A percentile compares a stretch with the other conserved stretches of the same genome.
Evolutionary conservation across 805 yeast species (phyloP).

Genomic region (Saccharomycopsis capsularis): DNA sequence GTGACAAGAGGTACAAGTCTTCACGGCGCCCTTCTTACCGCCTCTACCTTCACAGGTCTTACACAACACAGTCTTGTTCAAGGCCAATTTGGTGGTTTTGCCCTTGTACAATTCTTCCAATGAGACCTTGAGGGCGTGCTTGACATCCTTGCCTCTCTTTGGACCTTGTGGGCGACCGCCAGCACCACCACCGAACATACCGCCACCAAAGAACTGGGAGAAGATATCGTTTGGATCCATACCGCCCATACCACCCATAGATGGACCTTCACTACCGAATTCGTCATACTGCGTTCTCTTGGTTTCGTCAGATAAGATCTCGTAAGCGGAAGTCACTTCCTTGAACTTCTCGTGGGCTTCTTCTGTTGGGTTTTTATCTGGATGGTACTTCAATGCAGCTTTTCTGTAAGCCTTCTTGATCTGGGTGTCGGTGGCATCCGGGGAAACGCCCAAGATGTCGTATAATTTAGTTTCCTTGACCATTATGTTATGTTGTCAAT

Average conservation of each 20-base stretch:
- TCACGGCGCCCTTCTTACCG: constrained; percentile 87
- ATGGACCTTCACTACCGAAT: constrained; percentile 88
- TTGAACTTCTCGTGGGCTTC: constrained; percentile 96
- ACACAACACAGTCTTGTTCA: constrained; percentile 88
- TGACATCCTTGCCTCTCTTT: constrained; percentile 82
- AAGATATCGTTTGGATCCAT: constrained; percentile 68
- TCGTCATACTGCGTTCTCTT: constrained; percentile 86
- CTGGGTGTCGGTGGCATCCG: constrained; percentile 61
- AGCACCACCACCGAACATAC: constrained; percentile 42
- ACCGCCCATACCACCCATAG: constrained; percentile 63
- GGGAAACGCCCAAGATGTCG: constrained; percentile 65
- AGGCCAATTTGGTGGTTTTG: constrained; percentile 86
- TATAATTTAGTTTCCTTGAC: constrained; percentile 75
- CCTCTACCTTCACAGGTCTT: constrained; percentile 89
- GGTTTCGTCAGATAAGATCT: constrained; percentile 77
- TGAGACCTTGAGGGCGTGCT: constrained; percentile 76
- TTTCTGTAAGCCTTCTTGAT: constrained; percentile 79
- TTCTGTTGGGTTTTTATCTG: constrained; percentile 75
- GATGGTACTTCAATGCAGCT: constrained; percentile 74
- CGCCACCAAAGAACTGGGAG: constrained; percentile 73
- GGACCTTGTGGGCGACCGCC: constrained; percentile 76
- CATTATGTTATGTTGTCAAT: constrained; percentile 38
- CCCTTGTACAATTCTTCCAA: constrained; percentile 94
- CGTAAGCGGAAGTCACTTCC: constrained; percentile 83
- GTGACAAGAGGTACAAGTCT: constrained; percentile 77